Percentiles rank a stretch among this genome's conserved stretches.
phyloP scores from a whole-genome alignment of 257 asterid species.

The Hygrophila difformis region DNA sequence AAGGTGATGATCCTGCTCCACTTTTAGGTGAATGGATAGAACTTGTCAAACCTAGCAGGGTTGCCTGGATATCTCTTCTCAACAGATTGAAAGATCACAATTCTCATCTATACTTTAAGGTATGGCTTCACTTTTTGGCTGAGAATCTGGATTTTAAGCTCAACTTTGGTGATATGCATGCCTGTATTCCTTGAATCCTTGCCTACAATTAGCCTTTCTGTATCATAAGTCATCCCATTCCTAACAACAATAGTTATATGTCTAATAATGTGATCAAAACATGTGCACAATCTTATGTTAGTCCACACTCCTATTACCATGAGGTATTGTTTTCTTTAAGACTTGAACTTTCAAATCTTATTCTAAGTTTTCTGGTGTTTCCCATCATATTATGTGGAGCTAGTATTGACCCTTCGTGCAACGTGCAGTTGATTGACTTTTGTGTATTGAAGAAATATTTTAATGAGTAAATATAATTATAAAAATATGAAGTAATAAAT shows the following conservation, averaged over 20 bases:
- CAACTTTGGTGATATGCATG: slow-evolving; percentile 2
- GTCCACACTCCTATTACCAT: background rate
- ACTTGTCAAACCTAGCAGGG: slow-evolving; percentile 68
- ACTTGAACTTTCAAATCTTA: background rate
- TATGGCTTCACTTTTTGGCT: slow-evolving; percentile 17
- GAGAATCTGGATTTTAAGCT: slow-evolving; percentile 5
- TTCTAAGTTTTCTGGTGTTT: background rate
- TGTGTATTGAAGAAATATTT: too few species aligned
- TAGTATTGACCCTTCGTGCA: background rate
- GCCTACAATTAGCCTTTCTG: too few species aligned
- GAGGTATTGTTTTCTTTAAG: too few species aligned
- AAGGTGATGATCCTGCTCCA: slow-evolving; percentile 51
- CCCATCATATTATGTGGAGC: background rate
- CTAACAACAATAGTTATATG: too few species aligned
- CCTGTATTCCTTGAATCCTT: too few species aligned
- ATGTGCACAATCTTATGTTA: background rate
- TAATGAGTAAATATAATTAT: too few species aligned
- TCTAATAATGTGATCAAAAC: too few species aligned
- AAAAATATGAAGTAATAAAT: too few species aligned
- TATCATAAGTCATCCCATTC: too few species aligned
- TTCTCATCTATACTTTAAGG: slow-evolving; percentile 50
- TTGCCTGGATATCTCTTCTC: slow-evolving; percentile 74
- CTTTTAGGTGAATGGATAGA: slow-evolving; percentile 66
- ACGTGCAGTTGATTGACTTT: too few species aligned
- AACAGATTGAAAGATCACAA: slow-evolving; percentile 44